Percentiles rank a stretch among this genome's conserved stretches.
Evolutionary conservation across 176 grass and related monocot genomes (phyloP).

Genomic region (Puccinellia tenuiflora): DNA sequence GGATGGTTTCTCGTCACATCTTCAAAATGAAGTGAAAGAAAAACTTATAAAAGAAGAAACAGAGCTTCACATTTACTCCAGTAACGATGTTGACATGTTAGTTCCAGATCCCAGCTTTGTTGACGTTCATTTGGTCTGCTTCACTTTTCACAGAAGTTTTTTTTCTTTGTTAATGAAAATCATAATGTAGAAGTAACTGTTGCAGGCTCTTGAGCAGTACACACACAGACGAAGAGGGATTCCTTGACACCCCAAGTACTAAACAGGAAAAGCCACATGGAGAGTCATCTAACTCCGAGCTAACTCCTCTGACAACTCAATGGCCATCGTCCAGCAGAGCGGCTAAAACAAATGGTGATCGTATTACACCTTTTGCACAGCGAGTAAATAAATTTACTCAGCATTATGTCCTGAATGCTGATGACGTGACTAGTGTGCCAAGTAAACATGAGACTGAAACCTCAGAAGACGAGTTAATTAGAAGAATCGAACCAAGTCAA

Average conservation of each 20-base stretch:
- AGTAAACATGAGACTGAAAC: slow-evolving; percentile 33
- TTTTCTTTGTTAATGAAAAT: slow-evolving; percentile 15
- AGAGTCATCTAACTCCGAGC: slow-evolving; percentile 37
- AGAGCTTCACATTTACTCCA: slow-evolving; percentile 82
- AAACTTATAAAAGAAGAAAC: slow-evolving; percentile 71
- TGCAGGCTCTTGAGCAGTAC: slow-evolving; percentile 72
- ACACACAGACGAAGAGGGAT: slow-evolving; percentile 29
- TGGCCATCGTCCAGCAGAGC: slow-evolving; percentile 54
- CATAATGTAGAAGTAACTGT: slow-evolving; percentile 33
- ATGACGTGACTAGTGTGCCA: slow-evolving; percentile 32
- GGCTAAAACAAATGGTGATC: slow-evolving; percentile 44
- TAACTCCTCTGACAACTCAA: slow-evolving; percentile 47
- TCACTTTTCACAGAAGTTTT: neutral
- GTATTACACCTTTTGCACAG: slow-evolving; percentile 77
- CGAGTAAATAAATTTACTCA: slow-evolving; percentile 71
- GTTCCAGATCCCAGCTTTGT: slow-evolving; percentile 36
- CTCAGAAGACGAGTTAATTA: slow-evolving; percentile 75
- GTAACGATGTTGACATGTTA: slow-evolving; percentile 83
- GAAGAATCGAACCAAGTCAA: slow-evolving; percentile 60
- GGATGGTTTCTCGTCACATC: slow-evolving; percentile 78
- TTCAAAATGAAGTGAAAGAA: slow-evolving; percentile 82
- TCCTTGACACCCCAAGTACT: slow-evolving; percentile 43
- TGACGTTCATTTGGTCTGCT: slow-evolving; percentile 8
- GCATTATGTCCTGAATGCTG: slow-evolving; percentile 57
- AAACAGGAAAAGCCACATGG: slow-evolving; percentile 48